Percentiles rank a stretch among this genome's conserved stretches.
These are phyloP conservation scores for Primulina huaijiensis DNA, from an alignment of 257 asterid species.

Conservation along the genomic window DNA sequence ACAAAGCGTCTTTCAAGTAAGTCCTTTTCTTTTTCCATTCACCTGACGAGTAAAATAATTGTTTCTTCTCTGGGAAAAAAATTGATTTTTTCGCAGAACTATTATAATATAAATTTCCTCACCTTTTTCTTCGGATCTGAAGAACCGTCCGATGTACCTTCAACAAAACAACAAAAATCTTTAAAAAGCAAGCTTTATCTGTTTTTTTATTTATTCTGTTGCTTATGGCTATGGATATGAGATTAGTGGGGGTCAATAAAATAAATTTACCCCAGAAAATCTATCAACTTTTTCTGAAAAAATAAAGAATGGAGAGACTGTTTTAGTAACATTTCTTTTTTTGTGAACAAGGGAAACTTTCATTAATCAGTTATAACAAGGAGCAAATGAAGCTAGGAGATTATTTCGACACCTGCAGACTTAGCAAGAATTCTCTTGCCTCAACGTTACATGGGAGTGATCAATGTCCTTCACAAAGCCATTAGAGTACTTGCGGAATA, in stretches of 20 bases:
- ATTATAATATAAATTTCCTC: slow-evolving; percentile 17
- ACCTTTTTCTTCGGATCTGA: slow-evolving; percentile 88
- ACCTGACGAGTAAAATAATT: slow-evolving; percentile 22
- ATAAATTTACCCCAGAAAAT: too few relatives aligned
- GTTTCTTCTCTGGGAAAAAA: neutral
- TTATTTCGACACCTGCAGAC: too few relatives aligned
- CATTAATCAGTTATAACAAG: too few relatives aligned
- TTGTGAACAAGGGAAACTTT: too few relatives aligned
- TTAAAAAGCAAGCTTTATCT: slow-evolving; percentile 38
- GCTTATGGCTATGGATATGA: slow-evolving; percentile 42
- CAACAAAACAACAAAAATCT: slow-evolving; percentile 67
- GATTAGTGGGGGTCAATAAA: neutral
- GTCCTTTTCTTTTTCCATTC: slow-evolving; percentile 11
- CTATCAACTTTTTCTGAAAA: neutral
- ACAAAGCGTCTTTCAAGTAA: slow-evolving; percentile 32
- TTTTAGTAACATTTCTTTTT: too few relatives aligned
- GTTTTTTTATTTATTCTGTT: slow-evolving; percentile 45
- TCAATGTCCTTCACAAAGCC: too few relatives aligned
- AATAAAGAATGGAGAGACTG: neutral
- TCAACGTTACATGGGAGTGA: too few relatives aligned
- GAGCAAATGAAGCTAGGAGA: too few relatives aligned
- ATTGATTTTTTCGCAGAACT: neutral
- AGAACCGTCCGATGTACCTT: slow-evolving; percentile 61
- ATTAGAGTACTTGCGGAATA: too few relatives aligned
- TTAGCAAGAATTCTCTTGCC: too few relatives aligned